Evolutionary conservation across 192 early-diverging fungal species (phyloP), one percentile per base, ranked within the genome.

Genomic region (Podila epigama): DNA sequence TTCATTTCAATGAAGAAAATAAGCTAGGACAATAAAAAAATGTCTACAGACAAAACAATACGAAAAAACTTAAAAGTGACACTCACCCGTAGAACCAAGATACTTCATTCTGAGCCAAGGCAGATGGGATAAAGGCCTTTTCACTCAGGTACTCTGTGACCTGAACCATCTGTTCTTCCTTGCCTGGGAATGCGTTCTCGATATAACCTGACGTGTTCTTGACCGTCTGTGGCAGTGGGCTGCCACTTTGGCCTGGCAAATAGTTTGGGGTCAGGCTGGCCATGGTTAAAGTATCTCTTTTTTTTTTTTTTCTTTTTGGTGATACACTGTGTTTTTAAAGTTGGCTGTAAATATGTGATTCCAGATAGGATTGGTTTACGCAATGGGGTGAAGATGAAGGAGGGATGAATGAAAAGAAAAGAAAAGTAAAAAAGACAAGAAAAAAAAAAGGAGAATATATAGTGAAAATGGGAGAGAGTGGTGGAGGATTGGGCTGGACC

Each of bases 31-130:
- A 60, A 39, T 16, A 27, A 18, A 29, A 15, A 57, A 20, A 28
- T 5, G 32, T 32, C 7, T 2, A 0, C 31, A 31, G 27, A 28
- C 35, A 37, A 37, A 40, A 13, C 18, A 2, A 16, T 20, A 27
- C 22, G 0, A 58, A 59, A 36, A 28, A 27, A 27, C 6, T 28
- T n/a, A 3, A 22, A 6, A 37, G n/a, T 25, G 20, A 44, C 22
- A 68, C 85, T 80, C 82, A 94, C 92, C 89, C 88, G 84, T 98
- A 99, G 86, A 99, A 99, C 95, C 96, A 99, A 12, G 82, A 83
- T 42, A 97, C 93, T 77, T 98, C 96, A 58, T 91, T 90, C 41
- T 91, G 81, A 62, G 97, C 96, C 55, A 96, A 86, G 56, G 93
- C 93, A 61, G 89, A 86, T 32, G 97, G 97, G 58, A 98, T 92